Conservation (phyloP, 1,284 basidiomycete genomes). For the Peniophora sp. region DNA sequence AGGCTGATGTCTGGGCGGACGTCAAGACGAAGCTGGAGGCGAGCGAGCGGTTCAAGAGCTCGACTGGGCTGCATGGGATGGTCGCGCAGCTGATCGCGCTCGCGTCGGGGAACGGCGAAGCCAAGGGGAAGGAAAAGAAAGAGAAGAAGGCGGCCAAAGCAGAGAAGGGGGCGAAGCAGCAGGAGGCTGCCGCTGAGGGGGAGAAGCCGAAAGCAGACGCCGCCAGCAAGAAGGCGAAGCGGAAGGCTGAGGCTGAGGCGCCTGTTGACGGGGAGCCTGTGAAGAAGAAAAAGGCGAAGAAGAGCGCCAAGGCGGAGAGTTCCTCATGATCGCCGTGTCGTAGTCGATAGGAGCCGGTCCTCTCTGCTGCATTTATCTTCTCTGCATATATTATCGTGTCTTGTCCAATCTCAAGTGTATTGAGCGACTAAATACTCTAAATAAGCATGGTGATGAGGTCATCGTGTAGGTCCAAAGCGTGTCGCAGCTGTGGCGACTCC, state of each 20-base stretch:
- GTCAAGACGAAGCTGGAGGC: constrained; percentile 28
- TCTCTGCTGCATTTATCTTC: too few relatives aligned
- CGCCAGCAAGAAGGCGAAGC: constrained; percentile 23
- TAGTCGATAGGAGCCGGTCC: too few relatives aligned
- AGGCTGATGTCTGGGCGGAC: constrained; percentile 38
- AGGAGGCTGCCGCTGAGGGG: constrained; percentile 5
- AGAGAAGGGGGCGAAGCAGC: constrained; percentile 7
- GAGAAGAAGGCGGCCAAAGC: constrained; percentile 7
- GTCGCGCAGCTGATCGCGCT: constrained; percentile 38
- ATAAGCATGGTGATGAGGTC: too few relatives aligned
- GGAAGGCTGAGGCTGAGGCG: constrained; percentile 26
- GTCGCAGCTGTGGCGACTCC: too few relatives aligned
- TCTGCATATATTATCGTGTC: too few relatives aligned
- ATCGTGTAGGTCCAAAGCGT: too few relatives aligned
- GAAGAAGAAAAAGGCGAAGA: constrained; percentile 7
- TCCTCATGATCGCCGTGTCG: too few relatives aligned
- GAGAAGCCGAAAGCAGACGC: neutral
- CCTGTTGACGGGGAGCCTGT: neutral
- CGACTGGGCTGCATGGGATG: constrained; percentile 33
- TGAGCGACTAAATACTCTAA: too few relatives aligned
- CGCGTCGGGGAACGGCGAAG: constrained; percentile 6
- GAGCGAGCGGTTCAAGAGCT: constrained; percentile 37
- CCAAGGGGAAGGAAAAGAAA: constrained; percentile 4
- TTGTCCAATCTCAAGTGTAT: too few relatives aligned
- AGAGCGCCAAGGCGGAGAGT: too few relatives aligned